Conservation (phyloP, 2,329 filamentous ascomycete genomes). For the Colletotrichum endophyticum region DNA sequence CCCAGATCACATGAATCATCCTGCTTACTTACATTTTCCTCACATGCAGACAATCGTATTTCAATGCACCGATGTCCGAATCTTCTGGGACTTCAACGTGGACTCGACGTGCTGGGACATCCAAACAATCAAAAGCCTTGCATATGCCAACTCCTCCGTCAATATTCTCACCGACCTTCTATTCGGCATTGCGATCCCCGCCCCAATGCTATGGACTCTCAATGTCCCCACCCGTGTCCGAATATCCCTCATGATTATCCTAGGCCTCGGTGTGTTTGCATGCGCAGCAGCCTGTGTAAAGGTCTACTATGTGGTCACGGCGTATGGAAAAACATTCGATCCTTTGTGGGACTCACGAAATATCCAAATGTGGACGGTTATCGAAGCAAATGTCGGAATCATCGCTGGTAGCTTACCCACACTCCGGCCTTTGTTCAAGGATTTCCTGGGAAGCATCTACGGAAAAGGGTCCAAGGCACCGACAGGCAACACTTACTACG, state of each 20-base stretch:
- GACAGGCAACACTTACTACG: conserved; percentile 28
- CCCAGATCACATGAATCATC: not conserved
- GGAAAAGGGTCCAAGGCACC: conserved; percentile 32
- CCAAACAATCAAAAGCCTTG: conserved; percentile 42
- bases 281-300: conserved; percentile 47
- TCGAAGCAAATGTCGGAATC: conserved; percentile 41
- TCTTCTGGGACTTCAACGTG: conserved; percentile 47
- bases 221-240: conserved; percentile 47
- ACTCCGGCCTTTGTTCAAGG: conserved; percentile 37
- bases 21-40: not conserved
- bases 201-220: conserved; percentile 41
- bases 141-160: conserved; percentile 44
- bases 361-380: conserved; percentile 51
- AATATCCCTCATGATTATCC: conserved; percentile 41
- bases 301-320: conserved; percentile 35
- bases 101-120: conserved; percentile 45
- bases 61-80: conserved; percentile 50
- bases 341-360: conserved; percentile 50
- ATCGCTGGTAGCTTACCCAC: conserved; percentile 39
- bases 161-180: conserved; percentile 42
- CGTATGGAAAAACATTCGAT: conserved; percentile 43
- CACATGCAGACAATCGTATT: conserved; percentile 44
- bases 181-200: conserved; percentile 42
- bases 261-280: conserved; percentile 49
- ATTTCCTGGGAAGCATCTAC: conserved; percentile 33